Conservation (phyloP, 2,329 filamentous ascomycete species). For the Chaetothyriales sp. region DNA sequence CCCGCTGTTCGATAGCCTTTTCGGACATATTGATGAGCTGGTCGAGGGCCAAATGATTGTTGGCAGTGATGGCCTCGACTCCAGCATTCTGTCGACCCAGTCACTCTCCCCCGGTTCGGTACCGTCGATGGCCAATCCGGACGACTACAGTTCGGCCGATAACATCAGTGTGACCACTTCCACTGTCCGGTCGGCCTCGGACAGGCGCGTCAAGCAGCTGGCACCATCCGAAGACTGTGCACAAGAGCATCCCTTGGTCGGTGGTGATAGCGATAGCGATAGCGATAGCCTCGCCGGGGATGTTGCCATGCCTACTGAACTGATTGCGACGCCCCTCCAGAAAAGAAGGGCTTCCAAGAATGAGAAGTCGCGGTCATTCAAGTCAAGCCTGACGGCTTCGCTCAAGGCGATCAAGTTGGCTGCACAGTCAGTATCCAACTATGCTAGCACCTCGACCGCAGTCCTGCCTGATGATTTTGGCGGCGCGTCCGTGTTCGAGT, state of each 20-base stretch:
- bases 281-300: slow-evolving; percentile 17
- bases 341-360: slow-evolving; percentile 15
- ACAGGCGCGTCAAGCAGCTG: slow-evolving; percentile 33
- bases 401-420: slow-evolving; percentile 46
- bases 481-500: slow-evolving; percentile 33
- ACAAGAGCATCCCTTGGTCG: slow-evolving; percentile 41
- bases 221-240: slow-evolving; percentile 41
- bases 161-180: slow-evolving; percentile 29
- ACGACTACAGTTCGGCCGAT: slow-evolving; percentile 30
- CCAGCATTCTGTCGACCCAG: slow-evolving; percentile 29
- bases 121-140: slow-evolving; percentile 36
- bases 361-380: slow-evolving; percentile 33
- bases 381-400: slow-evolving; percentile 49
- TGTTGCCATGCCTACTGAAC: slow-evolving; percentile 5
- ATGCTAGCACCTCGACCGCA: slow-evolving; percentile 34
- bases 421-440: slow-evolving; percentile 45
- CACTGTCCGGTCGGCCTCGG: slow-evolving; percentile 23
- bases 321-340: slow-evolving; percentile 15
- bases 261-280: slow-evolving; percentile 24
- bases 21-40: slow-evolving; percentile 38
- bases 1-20: slow-evolving; percentile 38
- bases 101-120: slow-evolving; percentile 45
- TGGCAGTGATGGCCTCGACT: slow-evolving; percentile 30
- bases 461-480: slow-evolving; percentile 41
- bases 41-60: slow-evolving; percentile 26